Percentiles rank a stretch among this genome's conserved stretches.
phyloP scores from a whole-genome alignment of 2,329 filamentous ascomycete genomes.

The Leptosphaerulina australis region DNA sequence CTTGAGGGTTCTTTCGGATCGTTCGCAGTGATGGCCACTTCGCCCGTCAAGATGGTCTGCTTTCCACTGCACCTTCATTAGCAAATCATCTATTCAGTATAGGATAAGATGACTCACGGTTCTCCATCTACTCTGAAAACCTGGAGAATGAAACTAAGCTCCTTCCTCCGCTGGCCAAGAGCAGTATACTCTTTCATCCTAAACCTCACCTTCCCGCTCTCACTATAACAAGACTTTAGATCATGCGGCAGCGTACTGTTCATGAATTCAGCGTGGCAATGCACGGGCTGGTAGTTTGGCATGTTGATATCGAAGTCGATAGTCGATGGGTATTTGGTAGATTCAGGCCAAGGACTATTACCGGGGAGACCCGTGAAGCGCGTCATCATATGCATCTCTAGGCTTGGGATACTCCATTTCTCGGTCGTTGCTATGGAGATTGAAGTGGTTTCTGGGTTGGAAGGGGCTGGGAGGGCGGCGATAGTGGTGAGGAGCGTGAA shows the following conservation, averaged over 20 bases:
- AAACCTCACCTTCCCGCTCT: slow-evolving; percentile 12
- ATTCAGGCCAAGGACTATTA: slow-evolving; percentile 28
- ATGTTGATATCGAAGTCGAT: slow-evolving; percentile 32
- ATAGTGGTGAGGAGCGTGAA: background rate
- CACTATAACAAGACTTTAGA: background rate
- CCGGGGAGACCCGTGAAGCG: slow-evolving; percentile 28
- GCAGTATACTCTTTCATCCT: slow-evolving; percentile 4
- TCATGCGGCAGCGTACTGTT: slow-evolving; percentile 22
- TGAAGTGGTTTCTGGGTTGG: background rate
- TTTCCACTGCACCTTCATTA: background rate
- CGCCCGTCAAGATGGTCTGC: slow-evolving; percentile 4
- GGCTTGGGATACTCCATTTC: slow-evolving; percentile 28
- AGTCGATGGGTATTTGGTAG: slow-evolving; percentile 26
- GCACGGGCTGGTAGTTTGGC: slow-evolving; percentile 6
- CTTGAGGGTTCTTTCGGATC: slow-evolving; percentile 17
- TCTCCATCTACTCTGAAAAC: background rate
- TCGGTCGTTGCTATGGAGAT: slow-evolving; percentile 2
- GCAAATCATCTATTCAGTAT: background rate
- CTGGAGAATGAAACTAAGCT: slow-evolving; percentile 4
- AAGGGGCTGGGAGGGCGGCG: background rate
- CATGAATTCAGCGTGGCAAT: slow-evolving; percentile 19
- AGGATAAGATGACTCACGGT: background rate
- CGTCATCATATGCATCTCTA: slow-evolving; percentile 40
- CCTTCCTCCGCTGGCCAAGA: background rate
- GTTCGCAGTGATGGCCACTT: slow-evolving; percentile 22